Percentiles rank a stretch among this genome's conserved stretches.
Evolutionary conservation across 2,329 filamentous ascomycete species (phyloP).

Genomic region (Arthrobotrys iridis): DNA sequence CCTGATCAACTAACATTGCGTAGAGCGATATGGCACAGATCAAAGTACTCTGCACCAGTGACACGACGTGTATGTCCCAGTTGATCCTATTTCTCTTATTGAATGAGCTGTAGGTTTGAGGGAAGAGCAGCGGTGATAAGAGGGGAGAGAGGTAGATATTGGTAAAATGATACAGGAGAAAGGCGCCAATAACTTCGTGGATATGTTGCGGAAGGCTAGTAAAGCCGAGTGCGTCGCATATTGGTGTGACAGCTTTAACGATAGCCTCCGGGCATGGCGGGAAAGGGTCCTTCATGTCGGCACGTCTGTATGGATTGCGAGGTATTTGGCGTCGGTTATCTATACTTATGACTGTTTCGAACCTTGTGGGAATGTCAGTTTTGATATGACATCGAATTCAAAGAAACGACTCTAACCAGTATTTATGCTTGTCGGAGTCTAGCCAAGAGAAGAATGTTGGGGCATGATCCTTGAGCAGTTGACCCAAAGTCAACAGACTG

Average conservation of each 20-base stretch:
- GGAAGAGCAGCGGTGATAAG: constrained; percentile 72
- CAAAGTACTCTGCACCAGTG: constrained; percentile 77
- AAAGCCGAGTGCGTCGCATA: constrained; percentile 71
- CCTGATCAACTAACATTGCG: constrained; percentile 75
- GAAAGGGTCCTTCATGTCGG: constrained; percentile 36
- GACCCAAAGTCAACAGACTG: constrained; percentile 13
- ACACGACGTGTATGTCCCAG: constrained; percentile 88
- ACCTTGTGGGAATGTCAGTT: background rate
- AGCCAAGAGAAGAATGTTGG: constrained; percentile 11
- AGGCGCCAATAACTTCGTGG: constrained; percentile 77
- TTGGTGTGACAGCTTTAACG: constrained; percentile 69
- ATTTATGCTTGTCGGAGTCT: constrained; percentile 1
- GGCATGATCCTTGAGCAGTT: constrained; percentile 9
- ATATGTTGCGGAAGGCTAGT: constrained; percentile 77
- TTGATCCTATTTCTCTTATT: constrained; percentile 74
- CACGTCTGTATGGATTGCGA: background rate
- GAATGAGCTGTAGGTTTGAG: constrained; percentile 71
- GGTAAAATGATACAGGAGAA: constrained; percentile 74
- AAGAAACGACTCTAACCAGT: background rate
- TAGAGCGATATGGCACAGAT: constrained; percentile 79
- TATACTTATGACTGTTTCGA: background rate
- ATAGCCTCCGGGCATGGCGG: constrained; percentile 58
- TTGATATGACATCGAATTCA: background rate
- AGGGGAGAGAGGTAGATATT: constrained; percentile 74
- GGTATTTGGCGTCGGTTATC: background rate